A percentile compares a stretch with the other conserved stretches of the same genome.
phyloP scores from a whole-genome alignment of 768 basidiomycete genomes.

The Rhodosporidiobolus odoratus region DNA sequence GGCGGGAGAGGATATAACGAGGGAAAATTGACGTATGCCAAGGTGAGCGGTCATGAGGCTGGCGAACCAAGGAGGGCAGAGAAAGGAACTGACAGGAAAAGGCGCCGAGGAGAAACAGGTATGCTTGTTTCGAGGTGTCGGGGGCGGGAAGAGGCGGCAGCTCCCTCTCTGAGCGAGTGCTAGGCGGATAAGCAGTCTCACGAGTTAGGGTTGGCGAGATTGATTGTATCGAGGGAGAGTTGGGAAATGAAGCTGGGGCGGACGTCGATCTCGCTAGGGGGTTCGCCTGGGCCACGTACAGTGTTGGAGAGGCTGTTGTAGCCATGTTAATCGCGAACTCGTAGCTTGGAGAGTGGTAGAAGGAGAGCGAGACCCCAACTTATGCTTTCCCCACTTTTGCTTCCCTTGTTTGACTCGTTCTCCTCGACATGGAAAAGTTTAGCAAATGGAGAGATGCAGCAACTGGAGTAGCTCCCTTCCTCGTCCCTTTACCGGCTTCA shows the following conservation, averaged over 20 bases:
- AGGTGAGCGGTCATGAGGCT: not conserved
- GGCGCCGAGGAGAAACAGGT: constrained; percentile 23
- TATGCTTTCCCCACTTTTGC: not conserved
- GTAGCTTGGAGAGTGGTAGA: constrained; percentile 9
- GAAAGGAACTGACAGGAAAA: constrained; percentile 3
- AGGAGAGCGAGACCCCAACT: not conserved
- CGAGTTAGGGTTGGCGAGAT: not conserved
- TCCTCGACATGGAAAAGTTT: constrained; percentile 23
- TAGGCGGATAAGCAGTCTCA: not conserved
- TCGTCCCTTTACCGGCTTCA: constrained; percentile 9
- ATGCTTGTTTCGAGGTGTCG: not conserved
- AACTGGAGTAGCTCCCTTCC: constrained; percentile 33
- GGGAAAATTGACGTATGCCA: not conserved
- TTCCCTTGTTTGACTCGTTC: not conserved
- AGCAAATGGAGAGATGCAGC: constrained; percentile 21
- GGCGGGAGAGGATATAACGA: not conserved
- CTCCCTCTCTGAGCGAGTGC: not conserved
- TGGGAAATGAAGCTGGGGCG: not conserved
- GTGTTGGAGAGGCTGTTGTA: too few species aligned
- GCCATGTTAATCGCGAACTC: too few species aligned
- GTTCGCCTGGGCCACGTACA: too few species aligned
- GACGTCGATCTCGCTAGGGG: too few species aligned
- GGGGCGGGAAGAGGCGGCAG: not conserved
- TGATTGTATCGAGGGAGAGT: not conserved
- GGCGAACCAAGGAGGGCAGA: not conserved